Evolutionary conservation across 2,329 filamentous ascomycete species (phyloP), one percentile per base, ranked within the genome.

Genomic region (Fusarium piperis): DNA sequence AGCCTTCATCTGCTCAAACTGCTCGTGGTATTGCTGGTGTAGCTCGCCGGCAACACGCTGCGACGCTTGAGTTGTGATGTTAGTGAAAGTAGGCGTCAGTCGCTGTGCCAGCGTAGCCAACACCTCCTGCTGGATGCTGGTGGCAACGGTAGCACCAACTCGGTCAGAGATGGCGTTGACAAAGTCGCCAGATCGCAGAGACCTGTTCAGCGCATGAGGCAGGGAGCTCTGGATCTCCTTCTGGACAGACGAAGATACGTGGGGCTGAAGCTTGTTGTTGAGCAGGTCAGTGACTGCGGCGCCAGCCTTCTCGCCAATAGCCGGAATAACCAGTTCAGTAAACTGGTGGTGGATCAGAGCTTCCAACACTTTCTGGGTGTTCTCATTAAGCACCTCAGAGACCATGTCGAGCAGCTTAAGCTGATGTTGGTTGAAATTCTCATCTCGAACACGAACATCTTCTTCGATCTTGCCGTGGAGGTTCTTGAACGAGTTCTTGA

Each of bases 311-410:
- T 91, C 87, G 41, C 90, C 88, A 63, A 98, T 84, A 33, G 91
- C 86, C 12, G 96, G 95, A 59, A 97, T 85, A 48, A 98, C 89
- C 15, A 90, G 87, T 62, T 90, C 87, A 68, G 93, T 89, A 72
- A 97, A 93, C 79, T 93, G 92, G 53, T 90, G 87, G 52, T 90
- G 89, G 57, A 97, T 91, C 73, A 97, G 93, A 67, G 90, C 91
- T 67, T 90, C 87, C 38, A 98, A 87, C 23, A 93, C 93, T 76
- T 92, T 91, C 80, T 91, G 87, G 20, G 89, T 90, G 77, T 90
- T 91, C 67, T 87, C 85, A 70, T 88, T 90, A 53, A 92, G 83
- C 35, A 90, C 88, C 35, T 87, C 83, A 6, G 88, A 89, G 38
- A 90, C 87, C 79, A 88, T 85, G 68, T 88, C 85, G 44, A 90